Evolutionary conservation across 768 basidiomycete species (phyloP), one percentile per base, ranked within the genome.

Genomic region (Suillus placidus): DNA sequence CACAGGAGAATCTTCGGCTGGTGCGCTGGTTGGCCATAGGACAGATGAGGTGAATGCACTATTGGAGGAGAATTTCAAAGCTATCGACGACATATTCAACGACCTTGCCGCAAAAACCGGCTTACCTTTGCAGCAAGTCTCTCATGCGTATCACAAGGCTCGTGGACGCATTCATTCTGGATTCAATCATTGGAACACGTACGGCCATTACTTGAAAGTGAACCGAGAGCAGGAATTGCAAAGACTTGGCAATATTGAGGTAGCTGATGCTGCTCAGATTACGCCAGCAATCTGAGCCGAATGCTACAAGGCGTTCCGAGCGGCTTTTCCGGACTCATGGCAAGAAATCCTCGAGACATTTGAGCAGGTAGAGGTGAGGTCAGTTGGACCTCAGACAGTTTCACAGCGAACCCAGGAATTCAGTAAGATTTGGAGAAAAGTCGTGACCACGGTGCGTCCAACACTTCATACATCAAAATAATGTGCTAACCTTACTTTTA

Each of bases 131-230:
- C 61, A 62, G 56, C 67, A 68, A 34, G 34, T 68, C 1, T 23
- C 61, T 9, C 64, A 66, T 3, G 65, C 56, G 0, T 68, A 65
- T 64, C 56, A 66, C 35, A 68, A 68, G 61, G 63, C 47, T 5
- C 40, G 6, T 23, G 34, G 32, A 14, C 35, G 61, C 6, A 30
- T 37, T 12, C 30, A 65, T 1, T 54, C 47, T 3, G 18, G 30
- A 0, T 60, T 30, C 0, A 65, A 65, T 14, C 58, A 61, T 32
- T 65, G 64, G 64, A 67, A 67, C 20, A n/a, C 14, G 0, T 67
- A 67, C 2, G 5, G 20, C 10, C 63, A 42, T 2, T 67, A 67
- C 32, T n/a, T 64, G 3, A 30, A 42, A 32, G 60, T 52, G 30
- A 58, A 67, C 20, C 26, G 55, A 64, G 54, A 60, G n/a, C 66